Conservation (phyloP, 176 grass and related monocot species). For the Musa beccarii region DNA sequence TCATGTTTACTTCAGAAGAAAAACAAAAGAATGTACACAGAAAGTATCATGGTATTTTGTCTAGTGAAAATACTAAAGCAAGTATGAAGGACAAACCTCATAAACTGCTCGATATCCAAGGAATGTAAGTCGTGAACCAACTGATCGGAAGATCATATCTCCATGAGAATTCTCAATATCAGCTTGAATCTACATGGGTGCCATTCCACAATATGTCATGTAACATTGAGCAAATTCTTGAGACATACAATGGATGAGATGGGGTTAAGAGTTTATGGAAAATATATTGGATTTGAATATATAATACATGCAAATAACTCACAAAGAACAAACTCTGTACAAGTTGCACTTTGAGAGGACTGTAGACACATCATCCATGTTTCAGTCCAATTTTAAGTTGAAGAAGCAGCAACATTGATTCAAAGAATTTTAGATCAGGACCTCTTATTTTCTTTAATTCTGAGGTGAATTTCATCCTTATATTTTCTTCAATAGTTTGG, state of each 20-base stretch:
- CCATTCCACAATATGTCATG: neutral
- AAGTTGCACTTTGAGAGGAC: neutral
- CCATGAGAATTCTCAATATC: conserved; percentile 60
- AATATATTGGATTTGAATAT: neutral
- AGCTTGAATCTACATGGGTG: conserved; percentile 66
- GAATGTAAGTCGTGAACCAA: conserved; percentile 63
- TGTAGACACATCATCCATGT: neutral
- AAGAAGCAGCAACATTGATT: neutral
- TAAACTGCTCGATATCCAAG: conserved; percentile 72
- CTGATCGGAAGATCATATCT: conserved; percentile 52
- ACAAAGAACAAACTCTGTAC: neutral
- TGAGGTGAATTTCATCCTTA: neutral
- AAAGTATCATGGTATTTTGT: neutral
- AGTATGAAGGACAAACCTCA: conserved; percentile 43
- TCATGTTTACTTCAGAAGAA: neutral
- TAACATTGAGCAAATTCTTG: neutral
- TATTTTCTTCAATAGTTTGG: neutral
- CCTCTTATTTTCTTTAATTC: neutral
- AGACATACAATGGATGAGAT: neutral
- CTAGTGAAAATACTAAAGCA: neutral
- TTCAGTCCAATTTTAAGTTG: neutral
- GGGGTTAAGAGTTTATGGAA: neutral
- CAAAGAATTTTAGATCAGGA: neutral
- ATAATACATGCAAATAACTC: neutral
- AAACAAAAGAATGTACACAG: neutral